phyloP scores from a whole-genome alignment of 768 basidiomycete genomes.

The Tylopilus plumbeoviolaceoides region DNA sequence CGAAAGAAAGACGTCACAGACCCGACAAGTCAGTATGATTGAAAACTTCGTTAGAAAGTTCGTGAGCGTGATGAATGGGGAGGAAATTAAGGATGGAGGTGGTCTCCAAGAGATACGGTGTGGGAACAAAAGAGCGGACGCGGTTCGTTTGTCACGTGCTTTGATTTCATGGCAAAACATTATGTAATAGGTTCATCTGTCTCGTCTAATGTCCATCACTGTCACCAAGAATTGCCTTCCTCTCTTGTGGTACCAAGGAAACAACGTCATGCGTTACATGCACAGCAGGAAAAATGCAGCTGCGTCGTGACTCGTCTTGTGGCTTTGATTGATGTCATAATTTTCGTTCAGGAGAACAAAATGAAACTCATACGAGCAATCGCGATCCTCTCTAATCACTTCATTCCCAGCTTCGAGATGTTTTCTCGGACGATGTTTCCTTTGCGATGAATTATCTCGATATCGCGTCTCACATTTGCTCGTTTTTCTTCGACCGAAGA shows the following conservation, averaged over 20 bases:
- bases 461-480: conserved; percentile 17
- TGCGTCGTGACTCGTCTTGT: no score
- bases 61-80: conserved; percentile 8
- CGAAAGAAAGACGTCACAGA: conserved; percentile 6
- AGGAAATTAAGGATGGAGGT: conserved; percentile 1
- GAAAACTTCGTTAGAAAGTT: conserved; percentile 15
- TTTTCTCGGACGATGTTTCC: conserved; percentile 22
- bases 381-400: not conserved
- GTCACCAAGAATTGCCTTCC: no score
- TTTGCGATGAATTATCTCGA: conserved; percentile 15
- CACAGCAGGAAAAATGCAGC: not conserved
- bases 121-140: conserved; percentile 21
- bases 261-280: not conserved
- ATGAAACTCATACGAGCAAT: not conserved
- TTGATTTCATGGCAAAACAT: conserved; percentile 22
- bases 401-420: conserved; percentile 17
- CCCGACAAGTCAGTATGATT: conserved; percentile 11
- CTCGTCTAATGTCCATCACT: no score
- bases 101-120: conserved; percentile 11
- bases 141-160: conserved; percentile 34
- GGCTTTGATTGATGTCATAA: not conserved
- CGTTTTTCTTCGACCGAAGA: conserved; percentile 21
- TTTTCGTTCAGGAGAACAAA: not conserved
- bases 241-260: not conserved
- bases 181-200: no score